Base-by-base conservation (phyloP, 1,139 yeast species). In the Blastobotrys illinoisensis region DNA sequence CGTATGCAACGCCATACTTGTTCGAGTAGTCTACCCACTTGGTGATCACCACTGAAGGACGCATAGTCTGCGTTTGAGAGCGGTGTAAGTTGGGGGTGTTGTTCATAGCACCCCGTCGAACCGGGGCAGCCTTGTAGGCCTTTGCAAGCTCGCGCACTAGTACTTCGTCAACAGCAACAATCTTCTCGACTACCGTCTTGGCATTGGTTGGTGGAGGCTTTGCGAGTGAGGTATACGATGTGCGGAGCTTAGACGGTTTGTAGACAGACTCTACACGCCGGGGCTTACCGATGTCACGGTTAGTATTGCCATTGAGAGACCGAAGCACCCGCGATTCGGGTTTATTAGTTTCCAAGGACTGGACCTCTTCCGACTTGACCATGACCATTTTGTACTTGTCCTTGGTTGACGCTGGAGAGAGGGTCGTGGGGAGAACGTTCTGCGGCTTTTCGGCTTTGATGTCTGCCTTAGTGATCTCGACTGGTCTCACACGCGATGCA, bases 11-110 rank as follows among this genome's bases (percentile, higher is more conserved):
- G 0, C 99, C 99, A 71, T 91, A 95, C 67, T 88, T 89, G 73
- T 91, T 90, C 46, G 97, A 88, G 69, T 93, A 93, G 70, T 95
- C 99, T 28, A 95, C 99, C 99, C 99, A 95, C 69, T 91, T 91
- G 60, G 95, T 86, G 51, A 93, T 85, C 59, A 88, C 81, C 7
- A 66, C 54, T 11, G 63, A 32, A 32, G 40, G 40, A 16, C 40
- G 16, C 40, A 32, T 3, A 11, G 46, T 3, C 21, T 18, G 24
- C 5, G 46, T 16, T 18, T 11, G 24, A 9, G 46, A 44, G 3
- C 26, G 21, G 20, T n/a, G n/a, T 13, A 21, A 13, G 48, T 26
- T 46, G 40, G 16, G 14, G 20, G 21, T 46, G 36, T 32, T 32
- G 40, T n/a, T 32, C 40, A 32, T 32, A 5, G 16, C 40, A 4